Base-by-base conservation (phyloP, 768 basidiomycete genomes). In the Mycena maculata region DNA sequence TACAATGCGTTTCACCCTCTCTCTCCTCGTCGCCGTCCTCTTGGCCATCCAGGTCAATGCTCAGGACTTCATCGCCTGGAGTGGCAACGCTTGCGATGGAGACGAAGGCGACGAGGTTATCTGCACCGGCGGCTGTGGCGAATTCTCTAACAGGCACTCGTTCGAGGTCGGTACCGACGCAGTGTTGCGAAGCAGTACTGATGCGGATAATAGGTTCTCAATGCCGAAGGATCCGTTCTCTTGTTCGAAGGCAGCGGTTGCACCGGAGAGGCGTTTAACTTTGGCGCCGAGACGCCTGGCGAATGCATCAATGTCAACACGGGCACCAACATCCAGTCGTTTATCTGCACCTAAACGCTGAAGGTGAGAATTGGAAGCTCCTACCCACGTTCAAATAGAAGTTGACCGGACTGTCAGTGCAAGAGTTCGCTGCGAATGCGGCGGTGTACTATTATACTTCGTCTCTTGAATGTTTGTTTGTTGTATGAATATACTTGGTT, bases 291-390 rank as follows among this genome's bases (percentile, higher is more conserved):
- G n/a, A 31, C n/a, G 4, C 42, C 30, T 10, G 44, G 44, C 45
- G 31, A 47, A 23, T 60, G 58, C 31, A 49, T 60, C 30, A 60
- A 60, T 39, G 45, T 60, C 28, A 60, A 60, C 58, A 48, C 45
- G 1, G 58, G 58, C 58, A 60, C 58, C 13, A 6, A 15, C 58
- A 48, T 60, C n/a, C 11, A 12, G 6, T 48, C 58, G 7, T n/a
- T 31, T 31, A 20, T 16, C 20, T 60, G 58, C 45, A 16, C 4
- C 44, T 60, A 31, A 60, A 42, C 44, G 25, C 44, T 7, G 5
- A 12, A 38, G 20, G 58, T 47, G 44, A 31, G 49, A 50, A 36
- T 36, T 36, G 33, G 33, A 36, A 13, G 33, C 33, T 13, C n/a
- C 33, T 36, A 13, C 33, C 33, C 33, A 36, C 33, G 33, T 36